Evolutionary conservation across 1,284 basidiomycete species (phyloP), one percentile per base, ranked within the genome.

Genomic region (Amylostereum areolatum): DNA sequence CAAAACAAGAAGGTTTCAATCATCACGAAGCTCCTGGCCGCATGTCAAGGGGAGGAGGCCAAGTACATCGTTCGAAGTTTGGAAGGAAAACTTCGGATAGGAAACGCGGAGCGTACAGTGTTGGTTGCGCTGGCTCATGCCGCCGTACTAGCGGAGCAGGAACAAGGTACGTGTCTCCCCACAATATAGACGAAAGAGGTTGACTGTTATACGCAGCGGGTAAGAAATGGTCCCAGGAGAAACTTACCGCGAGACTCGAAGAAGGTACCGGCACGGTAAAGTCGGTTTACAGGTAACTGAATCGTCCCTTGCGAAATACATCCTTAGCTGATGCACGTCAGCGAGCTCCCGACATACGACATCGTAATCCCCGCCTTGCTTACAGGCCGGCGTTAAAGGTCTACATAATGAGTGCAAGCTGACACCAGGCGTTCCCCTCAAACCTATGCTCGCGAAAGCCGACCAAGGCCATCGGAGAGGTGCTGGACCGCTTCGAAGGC

Each of bases 371-470:
- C 97, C 1, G 91, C 92, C 0, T 71, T 99, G 34, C 77, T 98
- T 47, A 78, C 87, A n/a, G 57, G 75, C 75, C 49, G 96, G 96
- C 1, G 78, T 96, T 37, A 78, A 81, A 46, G 74, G 79, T 10
- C 69, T 99, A 37, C 76, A 73, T 10, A 78, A 82, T 11, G 74
- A 76, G 50, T 98, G 97, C 75, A 94, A 91, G 65, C 80, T 99
- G 30, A 96, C 92, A 3, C 95, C 97, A 5, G 92, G 93, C 57
- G 86, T 99, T 4, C 97, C 97, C 1, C 77, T 99, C 39, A 99
- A 99, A 63, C 97, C 97, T 5, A 99, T 99, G 97, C 75, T 99
- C 47, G 97, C 97, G n/a, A 99, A n/a, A 98, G 69, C 97, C 97
- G 3, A 99, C 97, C 0, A 99, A 99, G 66, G 96, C 96, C 0